phyloP scores from a whole-genome alignment of 2,329 filamentous ascomycete genomes.

The Grosmannia clavigera region DNA sequence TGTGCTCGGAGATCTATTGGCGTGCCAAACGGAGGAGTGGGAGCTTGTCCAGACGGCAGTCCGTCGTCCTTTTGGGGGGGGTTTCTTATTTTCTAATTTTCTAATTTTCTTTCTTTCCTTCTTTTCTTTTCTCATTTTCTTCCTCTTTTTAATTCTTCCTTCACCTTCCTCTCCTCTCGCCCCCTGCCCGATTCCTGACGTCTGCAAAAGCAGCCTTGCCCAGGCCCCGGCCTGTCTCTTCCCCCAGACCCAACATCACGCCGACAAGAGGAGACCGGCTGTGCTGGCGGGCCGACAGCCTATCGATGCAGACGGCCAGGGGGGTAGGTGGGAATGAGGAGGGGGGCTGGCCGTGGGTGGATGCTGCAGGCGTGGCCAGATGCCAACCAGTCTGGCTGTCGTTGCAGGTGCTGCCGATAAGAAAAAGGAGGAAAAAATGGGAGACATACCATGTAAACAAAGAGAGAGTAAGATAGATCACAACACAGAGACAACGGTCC shows the following conservation, averaged over 20 bases:
- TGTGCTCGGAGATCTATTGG: not conserved
- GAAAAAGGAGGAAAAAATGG: not conserved
- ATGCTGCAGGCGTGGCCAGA: not conserved
- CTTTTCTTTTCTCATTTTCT: no score
- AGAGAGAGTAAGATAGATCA: not conserved
- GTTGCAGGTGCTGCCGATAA: not conserved
- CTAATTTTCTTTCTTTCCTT: not conserved
- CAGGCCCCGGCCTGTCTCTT: not conserved
- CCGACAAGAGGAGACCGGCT: not conserved
- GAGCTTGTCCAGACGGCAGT: not conserved
- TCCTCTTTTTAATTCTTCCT: not conserved
- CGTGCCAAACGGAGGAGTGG: not conserved
- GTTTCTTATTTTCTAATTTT: no score
- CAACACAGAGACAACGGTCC: not conserved
- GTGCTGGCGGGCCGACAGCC: not conserved
- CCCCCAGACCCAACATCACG: not conserved
- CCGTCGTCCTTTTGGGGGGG: not conserved
- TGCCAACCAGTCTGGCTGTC: not conserved
- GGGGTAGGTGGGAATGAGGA: not conserved
- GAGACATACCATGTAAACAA: no score
- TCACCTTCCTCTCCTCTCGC: not conserved
- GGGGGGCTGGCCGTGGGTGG: not conserved
- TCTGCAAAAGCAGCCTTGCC: not conserved
- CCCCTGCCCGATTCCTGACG: not conserved
- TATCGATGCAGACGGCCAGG: not conserved